These are phyloP conservation scores for Populus ilicifolia DNA, from an alignment of 345 rosid species.

Conservation along the genomic window DNA sequence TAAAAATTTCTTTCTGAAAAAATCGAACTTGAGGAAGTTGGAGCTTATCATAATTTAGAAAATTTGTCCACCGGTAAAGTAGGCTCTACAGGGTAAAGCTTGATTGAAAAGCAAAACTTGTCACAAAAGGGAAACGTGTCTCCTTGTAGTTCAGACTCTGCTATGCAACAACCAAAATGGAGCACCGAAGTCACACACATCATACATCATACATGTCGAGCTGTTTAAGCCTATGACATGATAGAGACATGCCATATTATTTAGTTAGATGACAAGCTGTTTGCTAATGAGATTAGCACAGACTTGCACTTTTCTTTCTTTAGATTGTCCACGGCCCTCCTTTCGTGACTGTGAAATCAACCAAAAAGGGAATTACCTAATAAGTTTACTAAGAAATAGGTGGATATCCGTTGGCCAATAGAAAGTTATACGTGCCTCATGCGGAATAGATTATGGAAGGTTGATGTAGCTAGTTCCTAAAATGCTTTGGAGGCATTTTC, in stretches of 20 bases:
- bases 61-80: background rate
- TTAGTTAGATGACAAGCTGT: constrained; percentile 6
- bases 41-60: constrained; percentile 3
- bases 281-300: constrained; percentile 24
- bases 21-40: background rate
- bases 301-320: constrained; percentile 32
- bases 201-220: background rate
- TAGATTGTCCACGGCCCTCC: constrained; percentile 17
- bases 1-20: background rate
- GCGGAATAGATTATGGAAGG: constrained; percentile 15
- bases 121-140: constrained; percentile 13
- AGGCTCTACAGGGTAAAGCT: background rate
- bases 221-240: constrained; percentile 2
- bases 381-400: constrained; percentile 27
- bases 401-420: constrained; percentile 47
- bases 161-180: constrained; percentile 16
- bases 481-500: constrained; percentile 17
- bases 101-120: background rate
- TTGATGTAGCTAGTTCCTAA: constrained; percentile 15
- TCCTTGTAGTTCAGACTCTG: constrained; percentile 13
- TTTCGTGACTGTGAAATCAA: constrained; percentile 32
- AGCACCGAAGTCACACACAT: constrained; percentile 18
- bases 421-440: constrained; percentile 12
- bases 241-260: background rate
- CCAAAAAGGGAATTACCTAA: constrained; percentile 12